Evolutionary conservation across 2,329 filamentous ascomycete species (phyloP), one percentile per base, ranked within the genome.

Genomic region (Fusarium sp.): DNA sequence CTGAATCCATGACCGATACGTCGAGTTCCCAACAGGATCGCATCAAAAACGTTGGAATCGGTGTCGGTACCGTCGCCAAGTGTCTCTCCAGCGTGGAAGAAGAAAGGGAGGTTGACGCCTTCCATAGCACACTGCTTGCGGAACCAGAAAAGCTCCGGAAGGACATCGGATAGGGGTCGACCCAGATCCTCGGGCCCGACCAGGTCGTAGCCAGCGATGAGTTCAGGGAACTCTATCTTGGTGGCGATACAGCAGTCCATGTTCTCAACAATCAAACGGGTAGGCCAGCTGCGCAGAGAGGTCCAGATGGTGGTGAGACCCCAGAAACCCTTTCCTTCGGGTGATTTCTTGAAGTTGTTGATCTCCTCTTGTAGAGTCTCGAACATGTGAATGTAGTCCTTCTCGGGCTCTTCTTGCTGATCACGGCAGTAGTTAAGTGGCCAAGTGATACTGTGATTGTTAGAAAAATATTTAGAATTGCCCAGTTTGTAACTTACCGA

Each of bases 111-210:
- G 51, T 93, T 89, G 40, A 98, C 87, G 4, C 87, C 89, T 75
- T 93, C 90, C 76, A 92, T 86, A 1, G 88, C 87, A 78, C 94
- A 98, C 73, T 91, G 88, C 79, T 95, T 94, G 69, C 90, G 90
- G 85, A 98, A 98, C 93, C 93, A 98, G 80, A 98, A 95, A 1
- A 98, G 83, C 75, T 97, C 89, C 0, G 94, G 94, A 0, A 95
- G 86, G 5, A 97, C 82, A 71, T 96, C 92, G 30, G 87, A 85
- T 27, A 98, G 87, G 0, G 93, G 86, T 14, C 92, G 88, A 2
- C 94, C 94, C 2, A 86, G 79, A 76, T 97, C 92, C 82, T 98
- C 95, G 79, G 95, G 92, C 0, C 93, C 94, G 7, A 97, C 94
- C 12, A 98, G 82, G 79, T 98, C 95, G 80, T 93, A 98, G 13